These are phyloP conservation scores for Colletotrichum horii DNA, from an alignment of 2,329 filamentous ascomycete species.

Conservation along the genomic window DNA sequence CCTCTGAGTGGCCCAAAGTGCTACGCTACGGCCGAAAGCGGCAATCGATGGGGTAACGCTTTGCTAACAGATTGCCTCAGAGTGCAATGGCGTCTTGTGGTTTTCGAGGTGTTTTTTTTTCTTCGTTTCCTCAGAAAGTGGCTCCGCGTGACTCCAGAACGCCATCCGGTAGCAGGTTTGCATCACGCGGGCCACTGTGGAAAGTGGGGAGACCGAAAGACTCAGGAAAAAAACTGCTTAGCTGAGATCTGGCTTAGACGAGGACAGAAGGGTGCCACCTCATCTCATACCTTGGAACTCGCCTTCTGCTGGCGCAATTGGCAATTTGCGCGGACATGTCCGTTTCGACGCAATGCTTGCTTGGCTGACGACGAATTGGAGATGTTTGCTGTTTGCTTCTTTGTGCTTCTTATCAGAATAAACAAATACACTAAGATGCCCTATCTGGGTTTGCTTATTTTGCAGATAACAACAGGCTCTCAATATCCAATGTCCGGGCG, in stretches of 20 bases:
- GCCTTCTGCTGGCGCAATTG: not conserved
- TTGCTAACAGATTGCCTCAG: slow-evolving; percentile 16
- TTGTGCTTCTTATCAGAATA: slow-evolving; percentile 1
- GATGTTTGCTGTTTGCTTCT: not conserved
- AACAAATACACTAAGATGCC: not conserved
- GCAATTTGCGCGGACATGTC: not conserved
- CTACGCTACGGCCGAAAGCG: slow-evolving; percentile 7
- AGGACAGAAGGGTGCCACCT: not conserved
- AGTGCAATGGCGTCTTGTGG: slow-evolving; percentile 12
- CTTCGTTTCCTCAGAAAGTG: not conserved
- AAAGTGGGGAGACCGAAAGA: not conserved
- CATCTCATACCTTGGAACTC: not conserved
- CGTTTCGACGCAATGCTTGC: not conserved
- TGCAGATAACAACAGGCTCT: not conserved
- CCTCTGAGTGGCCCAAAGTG: not conserved
- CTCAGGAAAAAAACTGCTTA: not conserved
- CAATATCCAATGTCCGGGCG: not conserved
- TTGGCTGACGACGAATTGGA: not conserved
- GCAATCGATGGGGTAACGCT: slow-evolving; percentile 21
- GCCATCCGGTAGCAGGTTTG: not conserved
- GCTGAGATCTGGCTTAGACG: not conserved
- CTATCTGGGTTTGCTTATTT: slow-evolving; percentile 3
- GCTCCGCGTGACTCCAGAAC: slow-evolving; percentile 3
- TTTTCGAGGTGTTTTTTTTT: not conserved
- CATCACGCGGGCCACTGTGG: slow-evolving; percentile 8